These are phyloP conservation scores for Debaryomyces robertsiae DNA, from an alignment of 1,139 yeast species.

Conservation along the genomic window DNA sequence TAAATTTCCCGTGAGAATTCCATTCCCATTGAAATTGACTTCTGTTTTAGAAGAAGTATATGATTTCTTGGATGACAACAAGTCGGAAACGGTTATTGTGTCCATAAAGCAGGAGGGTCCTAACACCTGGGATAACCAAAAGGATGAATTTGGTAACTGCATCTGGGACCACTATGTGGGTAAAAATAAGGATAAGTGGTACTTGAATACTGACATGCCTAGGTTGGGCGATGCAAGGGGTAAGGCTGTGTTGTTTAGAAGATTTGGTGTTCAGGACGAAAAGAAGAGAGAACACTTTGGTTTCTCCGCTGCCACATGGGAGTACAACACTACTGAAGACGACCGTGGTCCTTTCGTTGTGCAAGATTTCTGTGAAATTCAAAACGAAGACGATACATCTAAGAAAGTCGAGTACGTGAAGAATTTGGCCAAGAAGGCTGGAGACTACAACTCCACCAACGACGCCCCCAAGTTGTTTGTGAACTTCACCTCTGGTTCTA, in stretches of 20 bases:
- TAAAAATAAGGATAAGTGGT: conserved; percentile 60
- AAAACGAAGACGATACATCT: conserved; percentile 52
- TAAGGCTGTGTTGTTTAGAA: conserved; percentile 64
- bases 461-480: conserved; percentile 61
- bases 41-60: conserved; percentile 59
- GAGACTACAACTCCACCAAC: conserved; percentile 47
- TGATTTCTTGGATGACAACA: conserved; percentile 53
- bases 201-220: conserved; percentile 59
- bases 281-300: conserved; percentile 51
- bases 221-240: conserved; percentile 65
- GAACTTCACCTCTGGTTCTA: conserved; percentile 76
- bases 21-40: conserved; percentile 55
- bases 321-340: conserved; percentile 65
- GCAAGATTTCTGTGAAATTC: conserved; percentile 76
- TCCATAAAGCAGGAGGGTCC: conserved; percentile 78
- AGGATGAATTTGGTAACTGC: conserved; percentile 66
- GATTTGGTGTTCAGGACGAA: conserved; percentile 62
- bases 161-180: conserved; percentile 63
- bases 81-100: conserved; percentile 63
- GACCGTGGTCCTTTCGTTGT: conserved; percentile 65
- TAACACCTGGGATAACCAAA: conserved; percentile 60
- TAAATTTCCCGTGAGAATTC: conserved; percentile 69
- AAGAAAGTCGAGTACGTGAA: conserved; percentile 62
- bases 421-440: conserved; percentile 57
- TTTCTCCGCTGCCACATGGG: conserved; percentile 69